These are phyloP conservation scores for Suillus americanus DNA, from an alignment of 768 basidiomycete genomes.

Conservation along the genomic window DNA sequence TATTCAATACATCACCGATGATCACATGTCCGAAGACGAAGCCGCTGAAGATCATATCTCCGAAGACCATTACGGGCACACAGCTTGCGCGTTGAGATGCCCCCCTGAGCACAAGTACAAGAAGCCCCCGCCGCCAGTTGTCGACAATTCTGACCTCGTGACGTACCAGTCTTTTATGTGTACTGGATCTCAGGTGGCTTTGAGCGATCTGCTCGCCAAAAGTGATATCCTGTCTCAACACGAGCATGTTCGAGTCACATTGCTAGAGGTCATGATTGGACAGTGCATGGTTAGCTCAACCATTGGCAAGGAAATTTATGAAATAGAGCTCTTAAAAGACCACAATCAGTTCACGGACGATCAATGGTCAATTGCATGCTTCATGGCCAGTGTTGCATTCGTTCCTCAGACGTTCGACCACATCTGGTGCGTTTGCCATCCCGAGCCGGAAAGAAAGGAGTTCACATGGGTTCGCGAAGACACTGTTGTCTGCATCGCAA, in stretches of 20 bases:
- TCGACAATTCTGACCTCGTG: background rate
- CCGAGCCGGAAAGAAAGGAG: background rate
- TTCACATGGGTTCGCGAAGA: constrained; percentile 6
- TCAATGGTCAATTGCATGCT: background rate
- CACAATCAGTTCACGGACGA: background rate
- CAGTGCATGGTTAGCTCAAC: background rate
- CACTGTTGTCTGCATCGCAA: background rate
- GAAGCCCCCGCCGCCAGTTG: background rate
- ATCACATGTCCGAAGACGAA: background rate
- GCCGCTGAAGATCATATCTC: background rate
- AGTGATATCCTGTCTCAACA: background rate
- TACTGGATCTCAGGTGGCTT: background rate
- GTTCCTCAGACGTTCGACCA: background rate
- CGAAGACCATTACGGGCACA: background rate
- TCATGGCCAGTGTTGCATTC: background rate
- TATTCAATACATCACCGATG: background rate
- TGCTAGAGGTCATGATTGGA: background rate
- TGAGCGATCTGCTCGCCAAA: background rate
- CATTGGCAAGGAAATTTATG: background rate
- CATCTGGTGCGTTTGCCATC: rapidly evolving
- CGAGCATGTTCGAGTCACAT: background rate
- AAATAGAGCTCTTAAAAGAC: background rate
- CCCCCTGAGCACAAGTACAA: background rate
- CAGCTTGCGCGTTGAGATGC: background rate
- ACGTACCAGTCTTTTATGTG: background rate